Evolutionary conservation across 2,329 filamentous ascomycete species (phyloP).

Genomic region (Fusarium torreyae): DNA sequence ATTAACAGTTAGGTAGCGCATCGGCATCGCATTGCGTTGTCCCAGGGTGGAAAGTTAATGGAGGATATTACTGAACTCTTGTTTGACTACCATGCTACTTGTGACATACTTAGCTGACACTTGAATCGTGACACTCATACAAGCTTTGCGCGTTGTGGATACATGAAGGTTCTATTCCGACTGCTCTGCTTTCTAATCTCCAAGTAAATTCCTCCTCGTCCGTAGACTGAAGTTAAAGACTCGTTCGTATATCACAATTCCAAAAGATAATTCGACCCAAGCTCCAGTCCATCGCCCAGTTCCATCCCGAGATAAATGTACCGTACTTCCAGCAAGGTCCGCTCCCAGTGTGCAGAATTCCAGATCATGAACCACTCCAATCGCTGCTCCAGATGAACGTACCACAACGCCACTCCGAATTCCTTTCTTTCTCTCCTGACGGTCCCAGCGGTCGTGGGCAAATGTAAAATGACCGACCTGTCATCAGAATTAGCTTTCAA

Average conservation of each 20-base stretch:
- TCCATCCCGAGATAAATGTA: neutral
- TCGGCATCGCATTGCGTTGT: constrained; percentile 3
- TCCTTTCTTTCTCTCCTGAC: constrained; percentile 85
- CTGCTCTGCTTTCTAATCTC: neutral
- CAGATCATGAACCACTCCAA: constrained; percentile 59
- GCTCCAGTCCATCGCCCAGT: neutral
- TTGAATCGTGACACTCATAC: neutral
- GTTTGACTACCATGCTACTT: neutral
- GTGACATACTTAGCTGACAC: neutral
- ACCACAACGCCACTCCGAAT: constrained; percentile 87
- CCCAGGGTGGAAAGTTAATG: constrained; percentile 2
- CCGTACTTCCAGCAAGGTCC: neutral
- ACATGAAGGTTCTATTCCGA: neutral
- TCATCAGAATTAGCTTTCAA: constrained; percentile 38
- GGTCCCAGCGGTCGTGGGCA: constrained; percentile 83
- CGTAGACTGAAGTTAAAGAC: neutral
- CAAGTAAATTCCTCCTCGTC: neutral
- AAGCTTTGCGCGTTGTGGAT: neutral
- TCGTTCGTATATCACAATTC: neutral
- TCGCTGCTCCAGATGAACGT: constrained; percentile 84
- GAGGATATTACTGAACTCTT: neutral
- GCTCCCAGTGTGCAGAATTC: neutral
- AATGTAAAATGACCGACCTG: constrained; percentile 75
- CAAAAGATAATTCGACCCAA: neutral
- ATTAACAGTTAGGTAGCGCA: neutral